These are phyloP conservation scores for Conticribra weissflogii DNA, from an alignment of 108 stramenopile genomes.

Conservation along the genomic window DNA sequence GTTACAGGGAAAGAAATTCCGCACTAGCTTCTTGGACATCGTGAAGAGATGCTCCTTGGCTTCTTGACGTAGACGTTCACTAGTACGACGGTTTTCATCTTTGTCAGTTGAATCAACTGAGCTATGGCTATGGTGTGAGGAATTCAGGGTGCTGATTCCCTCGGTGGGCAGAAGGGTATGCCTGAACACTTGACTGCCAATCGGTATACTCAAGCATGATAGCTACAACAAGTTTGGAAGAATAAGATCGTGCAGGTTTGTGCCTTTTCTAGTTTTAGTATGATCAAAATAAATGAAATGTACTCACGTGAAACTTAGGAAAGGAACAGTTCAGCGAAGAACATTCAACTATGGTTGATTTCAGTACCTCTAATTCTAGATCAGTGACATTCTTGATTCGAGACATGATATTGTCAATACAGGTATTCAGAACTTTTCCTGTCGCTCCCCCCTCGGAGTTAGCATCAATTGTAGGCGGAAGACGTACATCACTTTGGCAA, in stretches of 20 bases:
- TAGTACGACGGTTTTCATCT: neutral
- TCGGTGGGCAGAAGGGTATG: neutral
- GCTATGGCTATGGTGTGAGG: no score
- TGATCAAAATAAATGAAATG: neutral
- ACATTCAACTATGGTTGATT: constrained; percentile 13
- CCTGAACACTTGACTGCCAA: neutral
- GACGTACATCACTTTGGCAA: constrained; percentile 3
- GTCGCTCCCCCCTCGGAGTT: no score
- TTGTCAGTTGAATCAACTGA: no score
- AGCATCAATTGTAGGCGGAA: neutral
- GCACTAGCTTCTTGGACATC: neutral
- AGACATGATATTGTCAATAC: neutral
- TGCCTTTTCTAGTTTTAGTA: neutral
- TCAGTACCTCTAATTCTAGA: neutral
- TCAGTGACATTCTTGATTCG: neutral
- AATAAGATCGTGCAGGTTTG: neutral
- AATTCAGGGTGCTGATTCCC: neutral
- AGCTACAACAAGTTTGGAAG: neutral
- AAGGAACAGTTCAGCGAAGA: constrained; percentile 12
- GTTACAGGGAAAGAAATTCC: neutral
- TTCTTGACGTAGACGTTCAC: neutral
- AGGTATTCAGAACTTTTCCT: no score
- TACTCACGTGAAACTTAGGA: constrained; percentile 38
- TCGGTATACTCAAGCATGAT: neutral
- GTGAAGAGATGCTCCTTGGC: neutral